phyloP scores from a whole-genome alignment of 2,329 filamentous ascomycete genomes.

The Penicillium digitatum region DNA sequence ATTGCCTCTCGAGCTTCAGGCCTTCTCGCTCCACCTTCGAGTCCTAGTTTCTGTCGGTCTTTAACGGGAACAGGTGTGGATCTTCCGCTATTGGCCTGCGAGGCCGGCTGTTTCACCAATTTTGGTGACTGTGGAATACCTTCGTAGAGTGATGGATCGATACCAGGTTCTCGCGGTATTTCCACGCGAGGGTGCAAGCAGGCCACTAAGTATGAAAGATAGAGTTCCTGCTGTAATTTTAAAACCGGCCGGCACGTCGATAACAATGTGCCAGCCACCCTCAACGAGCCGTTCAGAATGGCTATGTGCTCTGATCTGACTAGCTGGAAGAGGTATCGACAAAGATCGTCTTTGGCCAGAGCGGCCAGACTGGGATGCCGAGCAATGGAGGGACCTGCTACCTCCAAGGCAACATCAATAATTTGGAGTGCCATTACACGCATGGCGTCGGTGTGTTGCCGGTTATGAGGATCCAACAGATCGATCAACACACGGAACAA shows the following conservation, averaged over 20 bases:
- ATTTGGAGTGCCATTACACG: slow-evolving; percentile 96
- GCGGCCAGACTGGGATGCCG: slow-evolving; percentile 82
- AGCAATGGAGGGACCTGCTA: slow-evolving; percentile 90
- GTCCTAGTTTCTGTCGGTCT: slow-evolving; percentile 83
- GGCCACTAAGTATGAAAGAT: slow-evolving; percentile 87
- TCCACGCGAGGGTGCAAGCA: slow-evolving; percentile 92
- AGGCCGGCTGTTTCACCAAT: slow-evolving; percentile 72
- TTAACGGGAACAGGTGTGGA: slow-evolving; percentile 87
- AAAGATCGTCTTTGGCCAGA: slow-evolving; percentile 88
- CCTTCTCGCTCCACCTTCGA: slow-evolving; percentile 87
- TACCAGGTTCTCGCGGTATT: slow-evolving; percentile 83
- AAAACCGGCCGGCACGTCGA: slow-evolving; percentile 86
- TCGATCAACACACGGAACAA: slow-evolving; percentile 91
- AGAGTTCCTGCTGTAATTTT: slow-evolving; percentile 94
- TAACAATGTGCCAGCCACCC: slow-evolving; percentile 84
- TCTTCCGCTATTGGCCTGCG: slow-evolving; percentile 72
- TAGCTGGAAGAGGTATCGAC: slow-evolving; percentile 91
- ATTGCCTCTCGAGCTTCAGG: slow-evolving; percentile 96
- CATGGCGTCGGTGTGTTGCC: slow-evolving; percentile 89
- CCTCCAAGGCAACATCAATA: slow-evolving; percentile 93
- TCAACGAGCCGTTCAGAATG: slow-evolving; percentile 85
- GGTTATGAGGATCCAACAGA: slow-evolving; percentile 87
- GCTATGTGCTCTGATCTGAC: slow-evolving; percentile 95
- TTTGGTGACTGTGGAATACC: slow-evolving; percentile 90
- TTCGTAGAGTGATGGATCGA: slow-evolving; percentile 86